Base-by-base conservation (phyloP, 2,329 filamentous ascomycete genomes). In the Arthrocladium fulminans region DNA sequence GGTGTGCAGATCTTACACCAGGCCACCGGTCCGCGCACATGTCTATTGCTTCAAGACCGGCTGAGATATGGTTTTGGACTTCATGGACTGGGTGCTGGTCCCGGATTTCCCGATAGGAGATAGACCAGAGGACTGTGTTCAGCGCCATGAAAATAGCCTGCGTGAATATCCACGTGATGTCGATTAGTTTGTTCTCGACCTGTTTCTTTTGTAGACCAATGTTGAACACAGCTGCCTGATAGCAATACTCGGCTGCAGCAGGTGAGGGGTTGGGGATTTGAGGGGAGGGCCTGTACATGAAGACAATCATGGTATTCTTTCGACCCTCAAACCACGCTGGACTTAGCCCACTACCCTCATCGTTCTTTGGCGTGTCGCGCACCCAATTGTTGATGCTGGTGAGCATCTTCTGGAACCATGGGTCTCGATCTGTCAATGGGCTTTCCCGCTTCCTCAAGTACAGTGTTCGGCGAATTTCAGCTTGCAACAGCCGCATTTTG, bases 151-250 rank as follows among this genome's bases (percentile, higher is more conserved):
- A 96, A 34, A 97, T 76, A 17, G 84, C 82, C 50, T 95, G 77
- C 1, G 94, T 80, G 61, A 95, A 95, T 37, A 95, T 83, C 90
- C 90, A 97, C 1, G 89, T 96, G 51, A 96, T 74, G 61, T 96
- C 90, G 9, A 92, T 80, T 19, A 81, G 81, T 12, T 78, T 76
- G 13, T 77, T 81, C 55, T 83, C 78, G 61, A 95, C 84, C 64
- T 95, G 88, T 59, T 84, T 81, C 61, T 80, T 80, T 38, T 88
- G 84, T 62, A 90, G 80, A 55, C 83, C 76, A 58, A 96, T 86
- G 61, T 95, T 89, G 65, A 81, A 86, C 9, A 82, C 75, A 40
- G 87, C 83, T 34, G 87, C 88, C 39, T 92, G 82, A 60, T 85
- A 96, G 63, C 89, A 97, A 57, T 81, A 83, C 25, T 77, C 70